These are phyloP conservation scores for Castanopsis chinensis DNA, from an alignment of 306 rosid genomes.

Conservation along the genomic window DNA sequence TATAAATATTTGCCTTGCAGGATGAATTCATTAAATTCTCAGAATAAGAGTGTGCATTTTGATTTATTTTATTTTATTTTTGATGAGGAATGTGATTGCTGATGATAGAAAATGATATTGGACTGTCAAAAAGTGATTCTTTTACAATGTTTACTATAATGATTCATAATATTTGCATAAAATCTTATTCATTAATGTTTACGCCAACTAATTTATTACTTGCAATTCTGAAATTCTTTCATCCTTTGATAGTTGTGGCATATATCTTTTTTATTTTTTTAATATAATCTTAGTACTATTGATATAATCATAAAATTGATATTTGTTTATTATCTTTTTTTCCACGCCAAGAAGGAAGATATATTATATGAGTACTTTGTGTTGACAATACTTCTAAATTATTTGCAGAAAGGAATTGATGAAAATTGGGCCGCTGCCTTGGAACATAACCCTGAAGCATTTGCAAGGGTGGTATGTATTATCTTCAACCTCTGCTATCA, in stretches of 20 bases:
- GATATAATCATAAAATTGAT: neutral
- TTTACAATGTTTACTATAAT: neutral
- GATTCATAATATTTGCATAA: neutral
- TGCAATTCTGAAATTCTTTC: neutral
- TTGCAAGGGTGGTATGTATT: slow-evolving; percentile 91
- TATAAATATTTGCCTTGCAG: neutral
- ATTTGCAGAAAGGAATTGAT: slow-evolving; percentile 90
- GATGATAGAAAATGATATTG: neutral
- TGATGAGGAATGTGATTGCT: too few species aligned
- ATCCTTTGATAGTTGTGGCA: neutral
- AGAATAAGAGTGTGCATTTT: neutral
- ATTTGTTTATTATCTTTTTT: neutral
- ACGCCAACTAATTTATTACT: neutral
- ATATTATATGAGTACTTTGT: neutral
- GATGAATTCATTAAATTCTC: neutral
- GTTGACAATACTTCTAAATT: slow-evolving; percentile 9
- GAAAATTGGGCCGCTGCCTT: slow-evolving; percentile 99
- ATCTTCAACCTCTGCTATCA: slow-evolving; percentile 13
- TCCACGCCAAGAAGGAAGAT: neutral
- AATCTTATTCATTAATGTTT: neutral
- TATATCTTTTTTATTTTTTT: neutral
- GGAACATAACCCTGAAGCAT: slow-evolving; percentile 94
- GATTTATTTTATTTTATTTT: too few species aligned
- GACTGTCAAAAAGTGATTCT: neutral
- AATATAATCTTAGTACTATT: neutral